These are phyloP conservation scores for Xylaria nigripes DNA, from an alignment of 495 filamentous ascomycete species.

Conservation along the genomic window DNA sequence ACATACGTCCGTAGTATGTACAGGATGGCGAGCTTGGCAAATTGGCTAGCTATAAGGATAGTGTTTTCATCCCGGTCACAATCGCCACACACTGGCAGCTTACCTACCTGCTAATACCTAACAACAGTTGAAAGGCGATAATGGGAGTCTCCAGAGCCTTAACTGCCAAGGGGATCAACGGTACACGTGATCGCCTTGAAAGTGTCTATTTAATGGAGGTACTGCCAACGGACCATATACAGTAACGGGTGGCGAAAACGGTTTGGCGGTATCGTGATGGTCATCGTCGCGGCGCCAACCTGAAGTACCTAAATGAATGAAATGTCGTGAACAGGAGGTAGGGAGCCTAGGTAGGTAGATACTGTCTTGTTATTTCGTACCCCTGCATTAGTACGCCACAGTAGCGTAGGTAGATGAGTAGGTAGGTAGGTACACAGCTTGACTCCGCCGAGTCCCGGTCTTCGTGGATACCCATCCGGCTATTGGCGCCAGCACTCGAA, in stretches of 20 bases:
- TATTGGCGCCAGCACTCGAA: slow-evolving; percentile 1
- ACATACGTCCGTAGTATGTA: too few relatives aligned
- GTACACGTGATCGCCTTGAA: not conserved
- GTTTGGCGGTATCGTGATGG: slow-evolving; percentile 6
- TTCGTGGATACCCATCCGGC: not conserved
- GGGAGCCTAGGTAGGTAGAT: not conserved
- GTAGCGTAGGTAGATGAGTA: not conserved
- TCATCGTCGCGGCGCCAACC: slow-evolving; percentile 12
- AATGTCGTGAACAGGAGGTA: not conserved
- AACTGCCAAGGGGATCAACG: not conserved
- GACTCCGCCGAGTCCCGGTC: not conserved
- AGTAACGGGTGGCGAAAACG: not conserved
- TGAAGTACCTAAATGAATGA: not conserved
- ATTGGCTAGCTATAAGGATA: too few relatives aligned
- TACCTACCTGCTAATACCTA: too few relatives aligned
- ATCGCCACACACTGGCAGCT: too few relatives aligned
- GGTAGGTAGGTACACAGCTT: not conserved
- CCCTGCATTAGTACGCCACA: not conserved
- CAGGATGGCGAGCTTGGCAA: too few relatives aligned
- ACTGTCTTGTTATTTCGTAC: not conserved
- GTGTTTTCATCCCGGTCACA: too few relatives aligned
- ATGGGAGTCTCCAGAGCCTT: too few relatives aligned
- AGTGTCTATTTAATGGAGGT: not conserved
- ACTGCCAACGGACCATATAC: not conserved
- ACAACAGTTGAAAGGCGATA: too few relatives aligned